Base-by-base conservation (phyloP, 768 basidiomycete species). In the Pleurotus djamor region DNA sequence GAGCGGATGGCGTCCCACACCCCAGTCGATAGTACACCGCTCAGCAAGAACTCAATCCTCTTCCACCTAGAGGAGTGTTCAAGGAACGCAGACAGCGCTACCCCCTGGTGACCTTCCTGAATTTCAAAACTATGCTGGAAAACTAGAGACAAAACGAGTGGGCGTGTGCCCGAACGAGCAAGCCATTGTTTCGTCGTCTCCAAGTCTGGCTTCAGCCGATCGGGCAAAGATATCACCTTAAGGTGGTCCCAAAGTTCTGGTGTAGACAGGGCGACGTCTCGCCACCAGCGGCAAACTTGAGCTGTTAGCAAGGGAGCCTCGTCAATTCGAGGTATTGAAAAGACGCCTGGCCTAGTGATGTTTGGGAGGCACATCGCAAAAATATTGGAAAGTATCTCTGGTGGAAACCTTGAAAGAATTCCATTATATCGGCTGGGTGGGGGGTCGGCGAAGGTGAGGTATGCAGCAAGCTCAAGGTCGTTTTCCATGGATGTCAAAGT, bases 191-290 rank as follows among this genome's bases (percentile, higher is more conserved):
- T 47, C 38, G 44, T 36, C 28, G 50, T 8, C 17, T 70, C 72
- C n/a, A 59, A 61, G 48, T 74, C 72, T 7, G 56, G 38, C 5
- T 74, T 55, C 9, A 66, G 14, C n/a, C 41, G 16, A n/a, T 41
- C 6, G 21, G 14, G 41, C 16, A 44, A 14, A 45, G 54, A 17
- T 9, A 28, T 12, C 10, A 56, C 38, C 16, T 44, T 54, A 16
- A 73, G 60, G 49, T 64, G 68, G 8, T 70, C 62, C 72, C 72
- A 74, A 0, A 74, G 57, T 57, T 72, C 69, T 3, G 74, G 69
- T 2, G 74, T 68, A 4, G 63, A 60, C 13, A 67, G 64, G 17
- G 58, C 65, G 58, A 75, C 63, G 5, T 34, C 49, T 45, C 72
- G 63, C 72, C 72, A 74, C 28, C 71, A 64, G 14, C 64, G 71